These are phyloP conservation scores for Dothiorella sarmentorum DNA, from an alignment of 2,329 filamentous ascomycete genomes.

Conservation along the genomic window DNA sequence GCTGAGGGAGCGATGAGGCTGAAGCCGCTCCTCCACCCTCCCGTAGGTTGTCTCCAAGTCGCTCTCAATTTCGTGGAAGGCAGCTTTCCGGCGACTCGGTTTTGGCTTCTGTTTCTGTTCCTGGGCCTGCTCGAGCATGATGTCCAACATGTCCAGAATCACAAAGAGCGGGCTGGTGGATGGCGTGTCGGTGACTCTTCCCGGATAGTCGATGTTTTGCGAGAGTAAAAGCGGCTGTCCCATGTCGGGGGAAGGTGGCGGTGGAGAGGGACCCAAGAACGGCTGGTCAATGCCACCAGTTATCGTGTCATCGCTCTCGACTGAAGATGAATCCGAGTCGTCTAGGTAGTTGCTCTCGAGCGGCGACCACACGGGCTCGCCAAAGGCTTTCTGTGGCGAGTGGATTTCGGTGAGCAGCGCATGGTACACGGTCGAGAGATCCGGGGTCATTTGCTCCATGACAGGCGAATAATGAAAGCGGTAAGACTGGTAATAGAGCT, in stretches of 20 bases:
- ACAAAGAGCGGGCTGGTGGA: constrained; percentile 11
- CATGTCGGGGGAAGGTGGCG: constrained; percentile 6
- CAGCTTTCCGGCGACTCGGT: not conserved
- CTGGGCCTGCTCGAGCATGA: constrained; percentile 11
- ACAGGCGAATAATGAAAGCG: not conserved
- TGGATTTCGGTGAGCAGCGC: constrained; percentile 14
- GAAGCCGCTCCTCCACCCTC: not conserved
- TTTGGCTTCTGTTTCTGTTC: not conserved
- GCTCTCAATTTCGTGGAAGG: not conserved
- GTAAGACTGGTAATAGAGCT: not conserved
- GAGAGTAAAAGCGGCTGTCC: not conserved
- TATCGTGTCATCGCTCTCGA: constrained; percentile 2
- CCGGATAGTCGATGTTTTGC: not conserved
- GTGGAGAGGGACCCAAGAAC: constrained; percentile 1
- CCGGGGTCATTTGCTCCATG: constrained; percentile 16
- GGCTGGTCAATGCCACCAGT: not conserved
- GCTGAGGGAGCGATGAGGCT: not conserved
- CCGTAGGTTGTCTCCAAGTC: not conserved
- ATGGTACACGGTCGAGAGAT: constrained; percentile 12
- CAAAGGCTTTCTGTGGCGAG: not conserved
- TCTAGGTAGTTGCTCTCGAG: constrained; percentile 1
- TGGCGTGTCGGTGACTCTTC: constrained; percentile 4
- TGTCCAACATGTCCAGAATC: constrained; percentile 11
- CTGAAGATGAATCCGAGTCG: not conserved
- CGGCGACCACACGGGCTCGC: not conserved